These are phyloP conservation scores for Uronychia binucleata DNA, from an alignment of 73 alveolate species.

Conservation along the genomic window DNA sequence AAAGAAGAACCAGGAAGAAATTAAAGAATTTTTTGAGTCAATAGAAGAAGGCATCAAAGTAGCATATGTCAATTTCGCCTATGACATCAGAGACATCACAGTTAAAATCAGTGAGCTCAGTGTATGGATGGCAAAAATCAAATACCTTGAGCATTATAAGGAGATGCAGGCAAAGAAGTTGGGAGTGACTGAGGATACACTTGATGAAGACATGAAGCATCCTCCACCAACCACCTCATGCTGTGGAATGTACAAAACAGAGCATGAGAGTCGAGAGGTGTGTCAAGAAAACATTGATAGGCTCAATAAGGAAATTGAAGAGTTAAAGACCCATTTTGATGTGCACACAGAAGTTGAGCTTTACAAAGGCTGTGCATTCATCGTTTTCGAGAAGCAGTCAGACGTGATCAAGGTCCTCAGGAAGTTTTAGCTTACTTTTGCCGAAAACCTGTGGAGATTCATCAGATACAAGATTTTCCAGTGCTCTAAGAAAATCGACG, in stretches of 20 bases:
- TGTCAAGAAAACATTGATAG: neutral
- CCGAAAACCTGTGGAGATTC: neutral
- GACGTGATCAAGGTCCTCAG: neutral
- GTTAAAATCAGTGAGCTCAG: conserved; percentile 4
- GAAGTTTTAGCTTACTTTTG: neutral
- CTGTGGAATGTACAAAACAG: conserved; percentile 11
- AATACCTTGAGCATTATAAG: neutral
- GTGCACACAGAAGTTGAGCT: conserved; percentile 22
- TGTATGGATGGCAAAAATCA: neutral
- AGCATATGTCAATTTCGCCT: conserved; percentile 22
- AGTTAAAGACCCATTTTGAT: conserved; percentile 17
- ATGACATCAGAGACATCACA: conserved; percentile 24
- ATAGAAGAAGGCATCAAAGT: conserved; percentile 1
- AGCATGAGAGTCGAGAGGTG: neutral
- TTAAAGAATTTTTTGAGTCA: neutral
- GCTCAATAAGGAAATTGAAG: conserved; percentile 7
- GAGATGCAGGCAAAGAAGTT: conserved; percentile 25
- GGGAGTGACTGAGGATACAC: conserved; percentile 5
- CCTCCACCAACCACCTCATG: conserved; percentile 29
- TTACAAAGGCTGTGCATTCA: conserved; percentile 32
- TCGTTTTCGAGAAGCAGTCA: conserved; percentile 6
- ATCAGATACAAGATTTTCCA: conserved; percentile 5
- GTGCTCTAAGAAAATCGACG: neutral
- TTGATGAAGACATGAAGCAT: conserved; percentile 3
- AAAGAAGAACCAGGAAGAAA: conserved; percentile 24